Conservation (phyloP, 208 protist species). For the Acanthamoeba lenticulata region DNA sequence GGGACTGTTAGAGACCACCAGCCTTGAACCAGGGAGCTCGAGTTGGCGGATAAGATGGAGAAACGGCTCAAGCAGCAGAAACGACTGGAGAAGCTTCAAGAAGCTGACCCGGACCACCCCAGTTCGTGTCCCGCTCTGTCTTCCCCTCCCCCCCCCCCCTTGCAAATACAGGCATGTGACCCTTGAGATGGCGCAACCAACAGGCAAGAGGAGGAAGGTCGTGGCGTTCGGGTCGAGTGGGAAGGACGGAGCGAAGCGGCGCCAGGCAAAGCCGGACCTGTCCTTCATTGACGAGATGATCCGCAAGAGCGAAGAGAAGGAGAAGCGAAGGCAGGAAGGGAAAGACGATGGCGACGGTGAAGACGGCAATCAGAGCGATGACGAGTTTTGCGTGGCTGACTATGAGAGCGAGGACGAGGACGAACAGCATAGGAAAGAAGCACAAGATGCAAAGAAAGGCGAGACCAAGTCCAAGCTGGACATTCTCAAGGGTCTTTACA, state of each 20-base stretch:
- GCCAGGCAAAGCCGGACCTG: slow-evolving; percentile 7
- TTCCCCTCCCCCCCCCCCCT: no score
- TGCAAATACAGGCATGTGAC: background rate
- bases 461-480: slow-evolving; percentile 22
- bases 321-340: slow-evolving; percentile 72
- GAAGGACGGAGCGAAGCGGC: background rate
- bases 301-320: slow-evolving; percentile 44
- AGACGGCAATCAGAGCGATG: slow-evolving; percentile 2
- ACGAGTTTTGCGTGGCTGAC: slow-evolving; percentile 62
- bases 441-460: slow-evolving; percentile 64
- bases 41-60: slow-evolving; percentile 4
- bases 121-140: background rate
- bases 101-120: background rate
- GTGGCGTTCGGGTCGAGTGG: background rate
- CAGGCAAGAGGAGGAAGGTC: slow-evolving; percentile 10
- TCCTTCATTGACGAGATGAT: slow-evolving; percentile 67
- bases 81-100: slow-evolving; percentile 19
- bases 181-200: background rate
- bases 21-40: background rate
- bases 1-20: background rate
- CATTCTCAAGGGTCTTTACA: background rate
- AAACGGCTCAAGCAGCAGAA: background rate
- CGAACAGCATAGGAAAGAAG: background rate
- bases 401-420: slow-evolving; percentile 67
- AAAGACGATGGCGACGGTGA: slow-evolving; percentile 75